Conservation (phyloP, 1,284 basidiomycete species). For the Trametes polyzona region DNA sequence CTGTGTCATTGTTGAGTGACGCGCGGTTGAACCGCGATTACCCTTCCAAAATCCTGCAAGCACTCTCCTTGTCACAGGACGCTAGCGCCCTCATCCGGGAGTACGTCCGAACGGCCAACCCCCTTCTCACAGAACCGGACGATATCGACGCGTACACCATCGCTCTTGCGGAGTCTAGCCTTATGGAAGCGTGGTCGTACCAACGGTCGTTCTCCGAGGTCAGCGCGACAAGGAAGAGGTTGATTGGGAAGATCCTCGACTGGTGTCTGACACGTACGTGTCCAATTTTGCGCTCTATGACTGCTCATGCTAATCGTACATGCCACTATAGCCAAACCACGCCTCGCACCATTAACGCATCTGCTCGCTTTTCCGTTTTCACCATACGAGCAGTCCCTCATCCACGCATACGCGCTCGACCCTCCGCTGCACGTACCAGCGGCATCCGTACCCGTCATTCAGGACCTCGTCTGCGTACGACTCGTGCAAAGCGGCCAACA, state of each 20-base stretch:
- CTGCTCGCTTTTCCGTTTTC: constrained; percentile 68
- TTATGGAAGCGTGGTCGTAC: constrained; percentile 74
- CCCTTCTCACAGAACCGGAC: constrained; percentile 62
- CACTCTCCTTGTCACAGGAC: constrained; percentile 57
- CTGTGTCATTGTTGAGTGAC: constrained; percentile 72
- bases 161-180: constrained; percentile 63
- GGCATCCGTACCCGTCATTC: constrained; percentile 60
- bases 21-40: constrained; percentile 74
- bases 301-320: constrained; percentile 9
- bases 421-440: constrained; percentile 55
- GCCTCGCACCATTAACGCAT: constrained; percentile 55
- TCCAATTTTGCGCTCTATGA: not conserved
- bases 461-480: constrained; percentile 82
- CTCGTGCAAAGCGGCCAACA: constrained; percentile 78
- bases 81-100: constrained; percentile 59
- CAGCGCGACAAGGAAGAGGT: constrained; percentile 51
- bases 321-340: constrained; percentile 54
- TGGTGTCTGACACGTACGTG: constrained; percentile 73
- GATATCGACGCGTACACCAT: constrained; percentile 70
- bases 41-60: constrained; percentile 73
- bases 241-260: constrained; percentile 64
- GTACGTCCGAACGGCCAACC: constrained; percentile 73
- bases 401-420: constrained; percentile 60
- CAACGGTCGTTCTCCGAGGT: constrained; percentile 68
- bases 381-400: constrained; percentile 58